Evolutionary conservation across 2,329 filamentous ascomycete species (phyloP).

Genomic region (Botrytis sinoallii): DNA sequence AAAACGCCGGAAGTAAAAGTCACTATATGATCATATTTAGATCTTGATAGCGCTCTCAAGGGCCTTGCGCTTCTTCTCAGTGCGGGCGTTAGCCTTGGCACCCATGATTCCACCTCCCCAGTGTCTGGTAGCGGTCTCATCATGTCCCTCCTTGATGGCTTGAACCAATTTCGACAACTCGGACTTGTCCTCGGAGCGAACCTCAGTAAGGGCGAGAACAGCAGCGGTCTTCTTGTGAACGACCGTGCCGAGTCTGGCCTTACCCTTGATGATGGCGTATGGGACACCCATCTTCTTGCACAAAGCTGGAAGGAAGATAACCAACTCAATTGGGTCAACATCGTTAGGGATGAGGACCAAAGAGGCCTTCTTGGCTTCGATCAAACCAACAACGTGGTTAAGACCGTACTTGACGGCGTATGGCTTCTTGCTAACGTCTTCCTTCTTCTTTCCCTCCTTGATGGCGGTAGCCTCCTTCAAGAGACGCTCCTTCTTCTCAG

Average conservation of each 20-base stretch:
- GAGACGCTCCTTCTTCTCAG: slow-evolving; percentile 99
- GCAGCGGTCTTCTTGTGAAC: slow-evolving; percentile 99
- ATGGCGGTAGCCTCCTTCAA: slow-evolving; percentile 97
- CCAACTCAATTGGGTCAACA: slow-evolving; percentile 98
- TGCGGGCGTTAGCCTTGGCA: slow-evolving; percentile 77
- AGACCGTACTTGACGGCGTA: slow-evolving; percentile 99
- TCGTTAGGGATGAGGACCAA: slow-evolving; percentile 99
- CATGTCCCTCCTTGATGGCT: slow-evolving; percentile 96
- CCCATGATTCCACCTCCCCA: slow-evolving; percentile 99
- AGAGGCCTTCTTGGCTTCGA: slow-evolving; percentile 99
- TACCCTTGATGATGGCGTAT: slow-evolving; percentile 99
- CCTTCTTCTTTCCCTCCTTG: slow-evolving; percentile 99
- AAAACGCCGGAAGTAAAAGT: slow-evolving; percentile 34
- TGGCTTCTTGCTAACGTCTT: slow-evolving; percentile 99
- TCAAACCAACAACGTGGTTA: slow-evolving; percentile 96
- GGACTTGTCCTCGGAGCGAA: slow-evolving; percentile 95
- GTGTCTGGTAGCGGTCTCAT: slow-evolving; percentile 86
- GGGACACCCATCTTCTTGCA: slow-evolving; percentile 99
- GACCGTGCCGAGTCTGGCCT: slow-evolving; percentile 97
- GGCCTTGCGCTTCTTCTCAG: slow-evolving; percentile 74
- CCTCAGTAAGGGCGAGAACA: slow-evolving; percentile 92
- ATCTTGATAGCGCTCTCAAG: slow-evolving; percentile 96
- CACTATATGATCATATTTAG: slow-evolving; percentile 51
- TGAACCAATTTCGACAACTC: slow-evolving; percentile 96
- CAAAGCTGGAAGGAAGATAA: slow-evolving; percentile 97